Percentiles rank a stretch among this genome's conserved stretches.
phyloP scores from a whole-genome alignment of 1,139 yeast genomes.

The Scheffersomyces illinoinensis region DNA sequence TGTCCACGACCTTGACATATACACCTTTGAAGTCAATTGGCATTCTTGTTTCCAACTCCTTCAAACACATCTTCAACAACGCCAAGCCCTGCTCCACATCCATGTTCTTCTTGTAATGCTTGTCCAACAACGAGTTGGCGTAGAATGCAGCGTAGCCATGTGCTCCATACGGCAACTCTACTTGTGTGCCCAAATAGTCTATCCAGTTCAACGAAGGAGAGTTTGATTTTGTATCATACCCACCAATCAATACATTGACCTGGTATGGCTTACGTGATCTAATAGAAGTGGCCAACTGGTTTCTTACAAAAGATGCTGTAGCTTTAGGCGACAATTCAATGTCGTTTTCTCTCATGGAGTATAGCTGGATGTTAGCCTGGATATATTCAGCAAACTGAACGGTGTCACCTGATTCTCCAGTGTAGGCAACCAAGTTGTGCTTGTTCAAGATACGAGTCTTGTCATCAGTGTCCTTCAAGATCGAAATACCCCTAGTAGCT shows the following conservation, averaged over 20 bases:
- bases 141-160: slow-evolving; percentile 97
- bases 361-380: slow-evolving; percentile 88
- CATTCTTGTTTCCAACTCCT: slow-evolving; percentile 83
- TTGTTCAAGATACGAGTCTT: slow-evolving; percentile 78
- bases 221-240: slow-evolving; percentile 65
- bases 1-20: slow-evolving; percentile 72
- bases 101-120: slow-evolving; percentile 82
- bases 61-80: slow-evolving; percentile 70
- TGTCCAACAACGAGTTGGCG: slow-evolving; percentile 85
- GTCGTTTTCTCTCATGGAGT: slow-evolving; percentile 80
- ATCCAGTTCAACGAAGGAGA: slow-evolving; percentile 82
- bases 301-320: slow-evolving; percentile 85
- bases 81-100: slow-evolving; percentile 76
- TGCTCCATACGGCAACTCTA: slow-evolving; percentile 90
- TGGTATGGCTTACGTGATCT: slow-evolving; percentile 93
- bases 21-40: slow-evolving; percentile 97
- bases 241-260: slow-evolving; percentile 85
- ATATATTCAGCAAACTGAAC: slow-evolving; percentile 95
- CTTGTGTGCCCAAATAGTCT: slow-evolving; percentile 92
- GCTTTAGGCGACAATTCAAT: slow-evolving; percentile 81
- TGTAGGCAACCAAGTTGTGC: slow-evolving; percentile 81
- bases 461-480: slow-evolving; percentile 83
- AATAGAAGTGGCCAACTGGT: slow-evolving; percentile 80
- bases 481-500: slow-evolving; percentile 89
- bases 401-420: slow-evolving; percentile 97